Evolutionary conservation across 176 grass and related monocot genomes (phyloP), one percentile per base, ranked within the genome.

Genomic region (Oryza officinalis): DNA sequence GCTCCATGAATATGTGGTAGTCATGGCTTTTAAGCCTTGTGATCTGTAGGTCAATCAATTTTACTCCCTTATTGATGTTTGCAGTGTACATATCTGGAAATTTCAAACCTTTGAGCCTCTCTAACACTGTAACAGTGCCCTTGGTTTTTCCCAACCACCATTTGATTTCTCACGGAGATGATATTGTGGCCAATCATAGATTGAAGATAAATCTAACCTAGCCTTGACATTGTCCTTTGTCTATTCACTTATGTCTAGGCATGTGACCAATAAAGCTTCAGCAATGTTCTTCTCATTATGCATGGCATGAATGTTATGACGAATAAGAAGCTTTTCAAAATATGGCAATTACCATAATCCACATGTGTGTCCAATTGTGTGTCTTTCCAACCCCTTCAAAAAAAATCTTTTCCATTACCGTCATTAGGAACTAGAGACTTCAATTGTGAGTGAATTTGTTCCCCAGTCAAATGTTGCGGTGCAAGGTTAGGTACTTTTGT

Each of bases 1-100:
- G 28, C 46, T 75, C 47, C 49, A 75, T 75, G 15, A 75, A 75
- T 22, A 75, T 75, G 9, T 35, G 27, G 15, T 72, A 75, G 49
- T 75, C 72, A 35, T 59, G 27, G 28, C 17, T 75, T 75, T 72
- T 46, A n/a, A 45, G 23, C 44, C 11, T 5, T 26, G 69, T 45
- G 3, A 72, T 27, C 1, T 12, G 1, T 2, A 75, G 49, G 9
- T 75, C 7, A n/a, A 3, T 14, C 3, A 72, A 72, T 46, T 57
- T 75, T 13, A 75, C 28, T 6, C 47, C 46, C 7, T 47, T 20
- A 27, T 17, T 75, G 13, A 75, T 75, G 12, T 75, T 75, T 33
- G 72, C 47, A 10, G 28, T 28, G 22, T 35, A 57, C 49, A 9
- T 40, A 40, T 40, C 38, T 8, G 8, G 38, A 40, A 40, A 40